Conservation (phyloP, 2,329 filamentous ascomycete species). For the Aspergillus versicolor region DNA sequence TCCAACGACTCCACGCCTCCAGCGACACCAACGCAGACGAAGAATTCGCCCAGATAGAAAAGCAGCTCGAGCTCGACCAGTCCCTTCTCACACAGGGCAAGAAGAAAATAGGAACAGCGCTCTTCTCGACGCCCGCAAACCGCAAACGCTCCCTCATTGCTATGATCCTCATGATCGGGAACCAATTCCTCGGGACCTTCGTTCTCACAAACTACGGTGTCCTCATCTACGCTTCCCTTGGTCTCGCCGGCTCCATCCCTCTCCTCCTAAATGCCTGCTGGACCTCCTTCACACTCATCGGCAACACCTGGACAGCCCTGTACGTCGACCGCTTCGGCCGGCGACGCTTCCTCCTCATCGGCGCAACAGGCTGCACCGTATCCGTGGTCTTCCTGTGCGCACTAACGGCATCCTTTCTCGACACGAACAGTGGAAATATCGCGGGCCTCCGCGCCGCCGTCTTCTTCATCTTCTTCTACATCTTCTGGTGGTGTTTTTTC, state of each 20-base stretch:
- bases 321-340: conserved; percentile 41
- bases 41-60: not conserved
- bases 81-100: not conserved
- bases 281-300: conserved; percentile 38
- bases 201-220: conserved; percentile 43
- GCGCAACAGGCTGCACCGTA: conserved; percentile 32
- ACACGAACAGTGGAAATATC: conserved; percentile 28
- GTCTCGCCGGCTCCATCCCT: conserved; percentile 36
- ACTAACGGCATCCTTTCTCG: conserved; percentile 35
- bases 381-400: conserved; percentile 35
- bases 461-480: conserved; percentile 44
- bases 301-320: conserved; percentile 43
- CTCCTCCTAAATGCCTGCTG: conserved; percentile 42
- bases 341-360: conserved; percentile 38
- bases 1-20: not conserved
- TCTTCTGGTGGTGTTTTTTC: conserved; percentile 42
- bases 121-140: conserved; percentile 45
- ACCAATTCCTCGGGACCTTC: conserved; percentile 35
- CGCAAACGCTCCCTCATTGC: conserved; percentile 41
- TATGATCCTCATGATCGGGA: conserved; percentile 41
- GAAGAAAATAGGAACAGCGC: not conserved
- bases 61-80: not conserved
- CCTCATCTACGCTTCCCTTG: conserved; percentile 42
- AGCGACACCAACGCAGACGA: not conserved
- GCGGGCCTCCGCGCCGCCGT: conserved; percentile 38